Percentiles rank a stretch among this genome's conserved stretches.
phyloP scores from a whole-genome alignment of 2,329 filamentous ascomycete genomes.

The Paradendryphiella salina region DNA sequence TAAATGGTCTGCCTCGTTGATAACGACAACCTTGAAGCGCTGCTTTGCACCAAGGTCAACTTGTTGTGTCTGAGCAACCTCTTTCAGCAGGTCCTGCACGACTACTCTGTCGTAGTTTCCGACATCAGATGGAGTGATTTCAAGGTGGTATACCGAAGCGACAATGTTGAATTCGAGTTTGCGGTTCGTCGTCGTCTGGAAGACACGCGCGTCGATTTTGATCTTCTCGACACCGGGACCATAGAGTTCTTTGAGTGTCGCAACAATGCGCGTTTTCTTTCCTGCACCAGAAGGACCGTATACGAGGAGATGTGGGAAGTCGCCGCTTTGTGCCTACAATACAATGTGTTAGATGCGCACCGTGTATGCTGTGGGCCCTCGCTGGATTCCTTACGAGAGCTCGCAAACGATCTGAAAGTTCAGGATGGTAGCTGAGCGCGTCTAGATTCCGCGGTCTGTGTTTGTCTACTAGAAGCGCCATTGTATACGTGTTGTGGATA shows the following conservation, averaged over 20 bases:
- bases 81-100: constrained; percentile 91
- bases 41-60: constrained; percentile 92
- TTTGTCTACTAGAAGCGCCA: constrained; percentile 69
- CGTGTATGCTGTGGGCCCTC: constrained; percentile 4
- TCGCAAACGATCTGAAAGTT: constrained; percentile 82
- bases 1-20: constrained; percentile 96
- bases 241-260: constrained; percentile 92
- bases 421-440: constrained; percentile 80
- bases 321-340: constrained; percentile 83
- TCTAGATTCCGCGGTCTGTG: constrained; percentile 74
- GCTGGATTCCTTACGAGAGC: constrained; percentile 67
- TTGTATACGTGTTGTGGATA: constrained; percentile 38
- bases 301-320: constrained; percentile 96
- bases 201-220: constrained; percentile 96
- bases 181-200: constrained; percentile 92
- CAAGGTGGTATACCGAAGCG: constrained; percentile 93
- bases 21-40: constrained; percentile 96
- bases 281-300: constrained; percentile 96
- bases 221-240: constrained; percentile 99
- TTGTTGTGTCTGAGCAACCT: constrained; percentile 98
- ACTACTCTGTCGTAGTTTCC: constrained; percentile 96
- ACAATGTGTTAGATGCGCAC: constrained; percentile 11
- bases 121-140: constrained; percentile 96
- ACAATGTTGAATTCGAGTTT: constrained; percentile 99
- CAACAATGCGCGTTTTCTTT: constrained; percentile 96